These are phyloP conservation scores for Clonostachys byssicola DNA, from an alignment of 2,329 filamentous ascomycete genomes.

Conservation along the genomic window DNA sequence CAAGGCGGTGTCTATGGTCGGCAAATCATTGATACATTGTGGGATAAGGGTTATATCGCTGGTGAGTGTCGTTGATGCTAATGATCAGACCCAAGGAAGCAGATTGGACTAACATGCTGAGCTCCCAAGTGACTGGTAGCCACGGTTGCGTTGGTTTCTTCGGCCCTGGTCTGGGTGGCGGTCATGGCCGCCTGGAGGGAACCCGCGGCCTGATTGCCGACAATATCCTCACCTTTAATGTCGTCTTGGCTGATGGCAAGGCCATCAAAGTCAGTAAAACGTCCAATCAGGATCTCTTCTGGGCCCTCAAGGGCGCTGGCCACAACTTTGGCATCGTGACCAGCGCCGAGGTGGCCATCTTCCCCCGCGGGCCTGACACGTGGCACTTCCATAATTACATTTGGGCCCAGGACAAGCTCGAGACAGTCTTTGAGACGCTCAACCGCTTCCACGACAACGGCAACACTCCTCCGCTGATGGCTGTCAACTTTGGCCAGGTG, in stretches of 20 bases:
- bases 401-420: background rate
- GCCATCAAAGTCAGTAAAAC: conserved; percentile 33
- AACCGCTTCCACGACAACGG: background rate
- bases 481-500: background rate
- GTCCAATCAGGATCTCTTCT: conserved; percentile 47
- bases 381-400: background rate
- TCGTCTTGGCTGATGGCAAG: conserved; percentile 38
- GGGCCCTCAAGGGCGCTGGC: conserved; percentile 51
- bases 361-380: background rate
- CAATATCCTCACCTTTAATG: background rate
- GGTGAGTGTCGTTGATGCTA: background rate
- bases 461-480: background rate
- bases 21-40: background rate
- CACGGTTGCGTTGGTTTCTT: background rate
- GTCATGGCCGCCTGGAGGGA: background rate
- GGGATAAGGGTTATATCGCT: background rate
- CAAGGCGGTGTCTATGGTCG: background rate
- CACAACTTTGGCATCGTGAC: conserved; percentile 54
- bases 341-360: conserved; percentile 21
- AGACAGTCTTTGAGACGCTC: background rate
- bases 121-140: background rate
- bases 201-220: conserved; percentile 2
- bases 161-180: background rate
- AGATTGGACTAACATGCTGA: background rate
- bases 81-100: background rate